Conservation (phyloP, 768 basidiomycete species). For the Fistulinella prunicolor region DNA sequence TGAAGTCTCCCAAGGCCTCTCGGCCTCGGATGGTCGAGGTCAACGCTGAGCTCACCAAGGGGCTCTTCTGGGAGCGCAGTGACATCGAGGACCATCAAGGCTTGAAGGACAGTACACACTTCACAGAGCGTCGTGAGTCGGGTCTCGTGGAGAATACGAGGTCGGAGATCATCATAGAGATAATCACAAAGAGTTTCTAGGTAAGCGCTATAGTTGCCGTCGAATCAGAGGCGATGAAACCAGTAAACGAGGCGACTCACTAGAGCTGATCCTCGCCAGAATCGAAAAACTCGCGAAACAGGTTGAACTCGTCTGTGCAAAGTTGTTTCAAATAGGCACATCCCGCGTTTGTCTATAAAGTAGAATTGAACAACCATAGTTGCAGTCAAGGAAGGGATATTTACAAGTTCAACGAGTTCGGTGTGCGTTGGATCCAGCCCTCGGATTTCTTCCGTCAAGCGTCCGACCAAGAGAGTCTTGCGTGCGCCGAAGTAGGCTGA, state of each 20-base stretch:
- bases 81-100: conserved; percentile 91
- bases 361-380: not conserved
- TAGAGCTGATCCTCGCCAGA: conserved; percentile 76
- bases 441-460: conserved; percentile 78
- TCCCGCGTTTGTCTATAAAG: conserved; percentile 75
- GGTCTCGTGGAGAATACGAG: conserved; percentile 91
- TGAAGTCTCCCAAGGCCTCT: conserved; percentile 61
- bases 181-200: conserved; percentile 91
- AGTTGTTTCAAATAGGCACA: conserved; percentile 91
- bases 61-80: conserved; percentile 36
- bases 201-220: conserved; percentile 59
- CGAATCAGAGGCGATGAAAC: conserved; percentile 6
- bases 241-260: conserved; percentile 39
- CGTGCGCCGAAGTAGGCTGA: conserved; percentile 76
- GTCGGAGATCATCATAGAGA: conserved; percentile 93
- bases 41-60: conserved; percentile 34
- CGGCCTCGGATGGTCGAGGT: conserved; percentile 36
- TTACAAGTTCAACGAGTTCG: conserved; percentile 85
- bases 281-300: conserved; percentile 84
- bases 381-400: conserved; percentile 6
- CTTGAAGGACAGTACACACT: conserved; percentile 94
- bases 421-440: conserved; percentile 75
- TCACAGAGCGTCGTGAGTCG: conserved; percentile 86
- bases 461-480: conserved; percentile 64
- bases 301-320: conserved; percentile 84